Percentiles rank a stretch among this genome's conserved stretches.
These are phyloP conservation scores for Grifola frondosa DNA, from an alignment of 1,284 basidiomycete genomes.

Conservation along the genomic window DNA sequence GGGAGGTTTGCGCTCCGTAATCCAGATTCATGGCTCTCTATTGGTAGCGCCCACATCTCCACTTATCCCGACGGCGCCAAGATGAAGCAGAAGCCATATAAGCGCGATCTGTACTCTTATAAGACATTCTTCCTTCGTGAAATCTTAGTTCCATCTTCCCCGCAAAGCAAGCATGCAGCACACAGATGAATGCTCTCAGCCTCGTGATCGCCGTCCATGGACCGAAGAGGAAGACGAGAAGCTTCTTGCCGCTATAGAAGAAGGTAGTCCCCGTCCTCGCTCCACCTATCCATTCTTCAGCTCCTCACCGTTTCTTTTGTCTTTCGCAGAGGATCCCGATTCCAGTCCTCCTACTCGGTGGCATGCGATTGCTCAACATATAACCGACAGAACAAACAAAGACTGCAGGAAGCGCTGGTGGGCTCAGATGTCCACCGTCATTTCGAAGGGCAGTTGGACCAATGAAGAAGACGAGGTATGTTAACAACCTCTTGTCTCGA, in stretches of 20 bases:
- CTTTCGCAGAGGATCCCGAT: constrained; percentile 47
- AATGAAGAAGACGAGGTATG: constrained; percentile 47
- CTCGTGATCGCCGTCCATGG: constrained; percentile 54
- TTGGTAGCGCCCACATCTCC: too few species aligned
- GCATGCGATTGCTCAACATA: constrained; percentile 61
- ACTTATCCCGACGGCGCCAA: too few species aligned
- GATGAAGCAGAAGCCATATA: too few species aligned
- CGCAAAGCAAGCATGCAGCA: constrained; percentile 16
- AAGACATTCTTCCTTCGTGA: too few species aligned
- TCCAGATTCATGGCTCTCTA: too few species aligned
- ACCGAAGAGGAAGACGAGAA: constrained; percentile 55
- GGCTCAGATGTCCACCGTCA: constrained; percentile 58
- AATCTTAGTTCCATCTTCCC: too few species aligned
- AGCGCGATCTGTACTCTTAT: too few species aligned
- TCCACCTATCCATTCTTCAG: constrained; percentile 2
- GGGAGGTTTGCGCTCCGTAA: too few species aligned
- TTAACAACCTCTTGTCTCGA: neutral
- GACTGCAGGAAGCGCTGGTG: constrained; percentile 62
- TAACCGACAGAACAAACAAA: constrained; percentile 57
- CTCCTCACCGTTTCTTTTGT: constrained; percentile 13
- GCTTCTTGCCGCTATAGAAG: constrained; percentile 49
- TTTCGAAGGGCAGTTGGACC: constrained; percentile 57
- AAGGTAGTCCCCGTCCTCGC: constrained; percentile 35
- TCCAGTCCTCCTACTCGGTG: constrained; percentile 55
- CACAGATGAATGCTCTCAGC: constrained; percentile 15